These are phyloP conservation scores for Aurinia saxatilis DNA, from an alignment of 345 rosid genomes.

Conservation along the genomic window DNA sequence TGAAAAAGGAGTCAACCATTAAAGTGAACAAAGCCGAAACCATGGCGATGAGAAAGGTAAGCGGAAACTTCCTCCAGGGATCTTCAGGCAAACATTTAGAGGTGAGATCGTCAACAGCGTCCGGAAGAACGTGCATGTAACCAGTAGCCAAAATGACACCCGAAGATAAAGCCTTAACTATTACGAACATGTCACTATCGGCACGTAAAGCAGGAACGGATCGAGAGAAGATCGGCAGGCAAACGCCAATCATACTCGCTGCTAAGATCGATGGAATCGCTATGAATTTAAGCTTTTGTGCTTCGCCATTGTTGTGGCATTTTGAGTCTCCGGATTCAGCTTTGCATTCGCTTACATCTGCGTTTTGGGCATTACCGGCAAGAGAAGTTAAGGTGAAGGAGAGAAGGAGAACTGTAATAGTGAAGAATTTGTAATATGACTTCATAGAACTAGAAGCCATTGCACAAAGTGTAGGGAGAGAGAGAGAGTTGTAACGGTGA, in stretches of 20 bases:
- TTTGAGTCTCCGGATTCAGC: too few species aligned
- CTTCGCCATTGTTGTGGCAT: conserved; percentile 10
- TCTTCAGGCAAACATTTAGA: conserved; percentile 28
- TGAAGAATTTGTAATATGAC: too few species aligned
- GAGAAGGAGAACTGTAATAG: too few species aligned
- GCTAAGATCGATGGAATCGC: conserved; percentile 30
- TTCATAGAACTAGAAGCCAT: too few species aligned
- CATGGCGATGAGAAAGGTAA: conserved; percentile 39
- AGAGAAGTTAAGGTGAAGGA: too few species aligned
- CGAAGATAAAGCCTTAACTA: conserved; percentile 32
- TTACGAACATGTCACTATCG: conserved; percentile 14
- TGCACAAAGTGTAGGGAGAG: too few species aligned
- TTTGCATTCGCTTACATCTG: too few species aligned
- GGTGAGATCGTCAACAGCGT: conserved; percentile 22
- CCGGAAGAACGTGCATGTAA: conserved; percentile 45
- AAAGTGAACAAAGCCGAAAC: conserved; percentile 31
- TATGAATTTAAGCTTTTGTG: conserved; percentile 26
- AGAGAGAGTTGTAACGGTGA: too few species aligned
- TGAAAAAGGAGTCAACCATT: conserved; percentile 36
- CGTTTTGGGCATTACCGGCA: too few species aligned
- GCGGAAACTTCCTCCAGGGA: conserved; percentile 42
- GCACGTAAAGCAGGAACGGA: conserved; percentile 27
- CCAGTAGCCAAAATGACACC: conserved; percentile 43
- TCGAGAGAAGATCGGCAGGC: too few species aligned
- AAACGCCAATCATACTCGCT: conserved; percentile 31